Evolutionary conservation across 768 basidiomycete species (phyloP).

Genomic region (Xerocomellus amylosporus): DNA sequence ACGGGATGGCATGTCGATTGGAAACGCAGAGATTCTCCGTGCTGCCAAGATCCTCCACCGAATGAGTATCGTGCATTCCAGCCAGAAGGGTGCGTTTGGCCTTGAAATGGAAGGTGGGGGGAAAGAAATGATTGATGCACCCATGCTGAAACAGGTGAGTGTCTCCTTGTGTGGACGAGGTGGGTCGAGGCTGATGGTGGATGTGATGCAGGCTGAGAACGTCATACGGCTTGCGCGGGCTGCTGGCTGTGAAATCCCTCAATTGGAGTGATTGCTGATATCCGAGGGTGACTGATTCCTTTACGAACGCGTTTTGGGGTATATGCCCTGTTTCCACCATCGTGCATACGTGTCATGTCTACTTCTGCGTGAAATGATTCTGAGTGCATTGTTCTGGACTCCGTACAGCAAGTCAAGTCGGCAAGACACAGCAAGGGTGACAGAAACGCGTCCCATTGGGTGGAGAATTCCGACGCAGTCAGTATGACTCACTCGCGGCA

Average conservation of each 20-base stretch:
- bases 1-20: not conserved
- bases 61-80: slow-evolving; percentile 58
- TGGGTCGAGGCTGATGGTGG: not conserved
- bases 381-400: not conserved
- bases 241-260: slow-evolving; percentile 55
- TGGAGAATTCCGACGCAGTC: not conserved
- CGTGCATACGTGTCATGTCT: not conserved
- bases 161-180: not conserved
- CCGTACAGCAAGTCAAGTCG: not conserved
- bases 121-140: slow-evolving; percentile 87
- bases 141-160: slow-evolving; percentile 73
- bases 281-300: not conserved
- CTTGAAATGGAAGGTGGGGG: slow-evolving; percentile 53
- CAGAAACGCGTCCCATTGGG: not conserved
- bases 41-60: slow-evolving; percentile 68
- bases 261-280: slow-evolving; percentile 27
- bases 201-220: slow-evolving; percentile 43
- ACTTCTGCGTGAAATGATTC: not conserved
- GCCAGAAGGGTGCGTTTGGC: slow-evolving; percentile 66
- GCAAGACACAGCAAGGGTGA: not conserved
- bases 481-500: not conserved
- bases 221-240: slow-evolving; percentile 50
- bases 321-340: not conserved
- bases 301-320: not conserved
- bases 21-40: slow-evolving; percentile 62